These are phyloP conservation scores for Mimosa bimucronata DNA, from an alignment of 306 rosid genomes.

Conservation along the genomic window DNA sequence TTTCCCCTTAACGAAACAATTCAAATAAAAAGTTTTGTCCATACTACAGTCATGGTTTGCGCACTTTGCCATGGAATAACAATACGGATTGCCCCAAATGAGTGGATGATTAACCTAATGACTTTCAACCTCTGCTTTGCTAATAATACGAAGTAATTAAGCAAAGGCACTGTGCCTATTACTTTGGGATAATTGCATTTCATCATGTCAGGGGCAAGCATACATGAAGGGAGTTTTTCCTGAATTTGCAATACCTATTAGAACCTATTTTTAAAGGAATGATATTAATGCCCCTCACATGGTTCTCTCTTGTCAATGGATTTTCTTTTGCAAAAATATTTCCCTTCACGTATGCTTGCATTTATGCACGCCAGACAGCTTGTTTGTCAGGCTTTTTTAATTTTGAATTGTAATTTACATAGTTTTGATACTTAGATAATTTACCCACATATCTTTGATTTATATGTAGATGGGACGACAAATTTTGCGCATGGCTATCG, in stretches of 20 bases:
- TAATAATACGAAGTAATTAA: neutral
- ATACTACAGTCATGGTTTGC: no score
- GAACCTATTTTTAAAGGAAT: conserved; percentile 4
- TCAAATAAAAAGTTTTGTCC: no score
- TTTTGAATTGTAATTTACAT: conserved; percentile 7
- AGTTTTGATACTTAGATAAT: conserved; percentile 18
- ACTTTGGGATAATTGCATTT: neutral
- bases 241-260: neutral
- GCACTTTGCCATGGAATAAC: no score
- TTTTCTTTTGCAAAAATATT: neutral
- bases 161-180: neutral
- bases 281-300: neutral
- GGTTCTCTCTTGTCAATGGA: neutral
- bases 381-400: conserved; percentile 8
- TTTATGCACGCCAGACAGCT: neutral
- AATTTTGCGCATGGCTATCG: conserved; percentile 90
- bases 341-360: neutral
- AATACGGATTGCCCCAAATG: no score
- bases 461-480: conserved; percentile 84
- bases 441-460: conserved; percentile 41
- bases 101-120: no score
- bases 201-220: neutral
- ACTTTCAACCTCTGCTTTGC: no score
- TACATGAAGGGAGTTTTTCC: neutral
- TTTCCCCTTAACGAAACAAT: no score